Base-by-base conservation (phyloP, 345 rosid species). In the Chamaenerion angustifolium region DNA sequence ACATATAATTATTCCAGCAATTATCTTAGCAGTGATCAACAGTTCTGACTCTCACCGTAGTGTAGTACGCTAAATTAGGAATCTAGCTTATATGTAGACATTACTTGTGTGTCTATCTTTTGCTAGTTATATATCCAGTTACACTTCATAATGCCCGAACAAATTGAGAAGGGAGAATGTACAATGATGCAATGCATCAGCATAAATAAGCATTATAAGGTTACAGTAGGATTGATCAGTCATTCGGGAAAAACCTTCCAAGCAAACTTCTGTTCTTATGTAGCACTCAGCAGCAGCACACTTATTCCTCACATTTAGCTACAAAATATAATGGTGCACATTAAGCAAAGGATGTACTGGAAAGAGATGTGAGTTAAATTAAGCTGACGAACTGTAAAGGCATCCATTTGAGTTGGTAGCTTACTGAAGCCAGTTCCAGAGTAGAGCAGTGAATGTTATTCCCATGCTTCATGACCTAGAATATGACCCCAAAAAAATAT, bases 251-350 rank as follows among this genome's bases (percentile, higher is more conserved):
- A 65, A 71, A 90, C 98, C 98, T 90, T 90, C 94, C 48, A 86
- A 73, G 79, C 96, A 90, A 63, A 78, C 57, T 79, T 90, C 94
- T 47, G 98, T 90, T 61, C 98, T 68, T 47, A 79, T 61, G 60
- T 66, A 86, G 81, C 98, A 90, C 60, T 90, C 98, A 52, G 73
- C 89, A 49, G 98, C 87, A 1, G 96, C 94, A 68, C 92, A 86
- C 70, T 78, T 90, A 50, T 90, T 90, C 78, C 98, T 78, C 62
- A 81, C 88, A 66, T 86, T 90, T 61, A 90, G 72, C 96, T 86
- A 81, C 76, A 70, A 64, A 52, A 61, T 57, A 52, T 52, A 51
- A 68, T 54, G 57, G 8, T 5, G 37, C 37, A 31, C 37, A 31
- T 31, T 31, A 8, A 31, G 37, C 37, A 31, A 31, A 31, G 6